A percentile compares a stretch with the other conserved stretches of the same genome.
Evolutionary conservation across 73 alveolate genomes (phyloP).

Genomic region (Symbiodinium pilosum): DNA sequence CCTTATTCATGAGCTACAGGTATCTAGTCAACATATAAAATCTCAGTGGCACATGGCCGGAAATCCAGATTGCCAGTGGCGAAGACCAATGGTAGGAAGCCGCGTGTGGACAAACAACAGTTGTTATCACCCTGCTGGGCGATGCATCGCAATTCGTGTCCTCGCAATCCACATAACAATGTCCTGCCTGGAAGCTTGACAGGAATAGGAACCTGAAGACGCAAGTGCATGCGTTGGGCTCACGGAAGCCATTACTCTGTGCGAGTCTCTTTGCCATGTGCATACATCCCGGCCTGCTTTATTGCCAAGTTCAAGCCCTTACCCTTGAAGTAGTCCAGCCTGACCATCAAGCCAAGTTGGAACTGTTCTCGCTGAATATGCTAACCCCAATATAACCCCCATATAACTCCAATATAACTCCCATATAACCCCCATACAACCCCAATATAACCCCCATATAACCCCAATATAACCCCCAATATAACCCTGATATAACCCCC

Average conservation of each 20-base stretch:
- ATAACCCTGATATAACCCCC: too few species aligned
- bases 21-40: too few species aligned
- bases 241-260: background rate
- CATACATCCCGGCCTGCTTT: constrained; percentile 41
- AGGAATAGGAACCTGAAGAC: constrained; percentile 61
- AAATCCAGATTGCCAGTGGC: too few species aligned
- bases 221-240: background rate
- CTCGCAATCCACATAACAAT: too few species aligned
- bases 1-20: too few species aligned
- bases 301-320: constrained; percentile 86
- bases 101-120: background rate
- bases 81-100: background rate
- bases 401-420: too few species aligned
- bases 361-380: background rate
- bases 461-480: too few species aligned
- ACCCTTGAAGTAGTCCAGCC: constrained; percentile 94
- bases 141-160: too few species aligned
- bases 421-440: too few species aligned
- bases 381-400: background rate
- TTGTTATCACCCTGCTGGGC: background rate
- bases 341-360: background rate
- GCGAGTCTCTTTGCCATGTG: background rate
- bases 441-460: too few species aligned
- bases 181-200: constrained; percentile 83
- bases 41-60: too few species aligned